These are phyloP conservation scores for Backusella circina DNA, from an alignment of 192 early-diverging fungal genomes.

Conservation along the genomic window DNA sequence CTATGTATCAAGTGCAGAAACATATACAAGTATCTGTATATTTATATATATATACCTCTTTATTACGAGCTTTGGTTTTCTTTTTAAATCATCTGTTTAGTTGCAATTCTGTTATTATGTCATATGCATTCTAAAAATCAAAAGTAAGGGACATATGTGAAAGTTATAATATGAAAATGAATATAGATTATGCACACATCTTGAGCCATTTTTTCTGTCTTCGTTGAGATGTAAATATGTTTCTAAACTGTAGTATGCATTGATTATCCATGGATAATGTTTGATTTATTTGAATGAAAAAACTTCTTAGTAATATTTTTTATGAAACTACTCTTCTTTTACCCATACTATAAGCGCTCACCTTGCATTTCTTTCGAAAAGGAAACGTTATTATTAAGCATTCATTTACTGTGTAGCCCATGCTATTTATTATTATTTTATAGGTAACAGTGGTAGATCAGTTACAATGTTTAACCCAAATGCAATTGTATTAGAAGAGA, in stretches of 20 bases:
- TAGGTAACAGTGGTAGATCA: too few relatives aligned
- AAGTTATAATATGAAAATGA: too few relatives aligned
- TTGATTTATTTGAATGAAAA: neutral
- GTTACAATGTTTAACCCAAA: neutral
- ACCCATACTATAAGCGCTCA: neutral
- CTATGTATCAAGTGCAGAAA: neutral
- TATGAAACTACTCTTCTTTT: neutral
- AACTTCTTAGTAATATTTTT: neutral
- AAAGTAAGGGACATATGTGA: neutral
- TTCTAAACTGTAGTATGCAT: neutral
- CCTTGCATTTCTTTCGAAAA: neutral
- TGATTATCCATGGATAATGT: neutral
- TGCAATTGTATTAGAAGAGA: neutral
- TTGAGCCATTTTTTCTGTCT: neutral
- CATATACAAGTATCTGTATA: neutral
- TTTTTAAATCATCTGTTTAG: neutral
- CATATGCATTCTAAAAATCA: neutral
- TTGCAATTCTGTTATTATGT: neutral
- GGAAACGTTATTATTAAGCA: neutral
- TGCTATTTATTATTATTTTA: neutral
- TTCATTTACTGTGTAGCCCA: neutral
- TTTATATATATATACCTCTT: neutral
- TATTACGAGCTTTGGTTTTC: neutral
- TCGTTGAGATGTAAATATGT: neutral
- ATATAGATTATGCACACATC: too few relatives aligned